Percentiles rank a stretch among this genome's conserved stretches.
Evolutionary conservation across 495 filamentous ascomycete genomes (phyloP).

Genomic region (Neurospora africana): DNA sequence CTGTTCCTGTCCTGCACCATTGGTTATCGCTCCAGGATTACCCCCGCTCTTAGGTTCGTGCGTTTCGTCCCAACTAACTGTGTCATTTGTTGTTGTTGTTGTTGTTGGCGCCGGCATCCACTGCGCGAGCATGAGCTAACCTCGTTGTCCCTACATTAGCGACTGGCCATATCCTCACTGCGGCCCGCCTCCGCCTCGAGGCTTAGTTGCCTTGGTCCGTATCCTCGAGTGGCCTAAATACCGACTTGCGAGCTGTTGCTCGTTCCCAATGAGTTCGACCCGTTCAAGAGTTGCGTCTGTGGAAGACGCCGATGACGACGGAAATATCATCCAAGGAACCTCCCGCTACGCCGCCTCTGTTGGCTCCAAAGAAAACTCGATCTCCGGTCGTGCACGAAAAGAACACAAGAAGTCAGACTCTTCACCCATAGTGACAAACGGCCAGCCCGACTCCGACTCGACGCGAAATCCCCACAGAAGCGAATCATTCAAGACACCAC

Average conservation of each 20-base stretch:
- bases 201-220: constrained; percentile 17
- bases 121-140: not conserved
- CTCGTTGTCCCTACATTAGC: not conserved
- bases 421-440: constrained; percentile 19
- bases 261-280: constrained; percentile 19
- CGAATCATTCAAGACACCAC: constrained; percentile 18
- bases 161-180: constrained; percentile 5
- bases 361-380: constrained; percentile 34
- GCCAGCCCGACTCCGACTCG: constrained; percentile 34
- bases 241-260: constrained; percentile 11
- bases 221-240: constrained; percentile 3
- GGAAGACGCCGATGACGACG: constrained; percentile 39
- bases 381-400: constrained; percentile 32
- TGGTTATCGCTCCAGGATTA: not conserved
- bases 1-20: not conserved
- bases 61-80: not conserved
- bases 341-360: constrained; percentile 26
- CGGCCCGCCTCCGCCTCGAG: constrained; percentile 20
- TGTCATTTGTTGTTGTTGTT: not conserved
- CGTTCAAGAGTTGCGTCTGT: constrained; percentile 30
- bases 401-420: constrained; percentile 25
- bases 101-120: not conserved
- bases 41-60: not conserved
- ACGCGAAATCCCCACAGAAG: constrained; percentile 22
- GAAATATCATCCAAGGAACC: constrained; percentile 29